Evolutionary conservation across 2,329 filamentous ascomycete genomes (phyloP), one percentile per base, ranked within the genome.

Genomic region (Simplicillium aogashimaense): DNA sequence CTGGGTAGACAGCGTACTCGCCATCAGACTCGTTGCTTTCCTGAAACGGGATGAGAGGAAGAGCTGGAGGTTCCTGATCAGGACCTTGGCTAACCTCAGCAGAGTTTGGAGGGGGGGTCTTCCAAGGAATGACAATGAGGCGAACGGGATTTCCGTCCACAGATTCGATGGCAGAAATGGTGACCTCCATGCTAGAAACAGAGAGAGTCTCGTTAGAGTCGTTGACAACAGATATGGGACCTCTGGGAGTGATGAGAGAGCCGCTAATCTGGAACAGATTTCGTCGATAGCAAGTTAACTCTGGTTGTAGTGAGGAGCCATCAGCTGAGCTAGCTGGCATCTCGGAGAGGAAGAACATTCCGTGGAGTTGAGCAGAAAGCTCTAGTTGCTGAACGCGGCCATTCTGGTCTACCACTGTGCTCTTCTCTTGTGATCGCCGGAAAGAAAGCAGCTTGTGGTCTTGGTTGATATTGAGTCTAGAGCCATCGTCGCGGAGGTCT

Each of bases 251-350:
- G 32, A 87, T 87, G 43, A 95, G 76, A 5, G 83, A 88, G 43
- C 90, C 90, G 45, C 88, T 94, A 54, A 95, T 94, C 60, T 95
- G 90, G 62, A 97, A 97, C 37, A 97, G 70, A 56, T 97, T 97
- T 36, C 90, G 79, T 48, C 90, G 83, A 63, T 97, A 97, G 70
- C 90, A 97, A 3, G 90, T 97, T 58, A 97, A 64, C 63, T 97
- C 90, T 39, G 78, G 86, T 56, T 84, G 82, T 37, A 81, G 65
- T 36, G 72, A 58, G 35, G 61, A 67, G 43, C 73, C 75, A 48
- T 82, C 76, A 48, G 60, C 69, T 40, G 68, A 65, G 45, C 71
- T 78, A 53, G 81, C 74, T 2, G 83, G 81, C 65, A 84, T 83
- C 57, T 90, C 85, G 25, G 85, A 87, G 28, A 90, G 69, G 58